A percentile compares a stretch with the other conserved stretches of the same genome.
phyloP scores from a whole-genome alignment of 805 yeast genomes.

The Cyberlindnera meyerae region DNA sequence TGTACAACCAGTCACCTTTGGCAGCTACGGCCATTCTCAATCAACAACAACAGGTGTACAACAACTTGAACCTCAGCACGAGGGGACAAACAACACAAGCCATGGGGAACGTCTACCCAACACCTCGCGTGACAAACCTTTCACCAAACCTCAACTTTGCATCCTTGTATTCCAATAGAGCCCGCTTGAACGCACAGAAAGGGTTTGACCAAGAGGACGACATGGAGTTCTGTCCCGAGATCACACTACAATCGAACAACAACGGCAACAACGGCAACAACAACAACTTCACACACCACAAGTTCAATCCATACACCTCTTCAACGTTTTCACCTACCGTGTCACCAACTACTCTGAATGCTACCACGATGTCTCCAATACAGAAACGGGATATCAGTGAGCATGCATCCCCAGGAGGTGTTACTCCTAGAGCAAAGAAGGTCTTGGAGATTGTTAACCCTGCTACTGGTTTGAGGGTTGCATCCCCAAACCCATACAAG shows the following conservation, averaged over 20 bases:
- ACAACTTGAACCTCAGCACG: slow-evolving; percentile 22
- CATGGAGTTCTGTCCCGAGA: slow-evolving; percentile 56
- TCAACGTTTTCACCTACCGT: slow-evolving; percentile 52
- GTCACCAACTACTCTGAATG: slow-evolving; percentile 32
- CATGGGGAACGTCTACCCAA: slow-evolving; percentile 13
- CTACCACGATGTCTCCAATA: slow-evolving; percentile 19
- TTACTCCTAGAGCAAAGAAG: slow-evolving; percentile 55
- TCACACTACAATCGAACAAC: no score
- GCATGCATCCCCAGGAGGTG: slow-evolving; percentile 34
- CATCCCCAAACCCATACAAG: slow-evolving; percentile 40
- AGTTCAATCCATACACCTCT: slow-evolving; percentile 66
- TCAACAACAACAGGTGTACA: slow-evolving; percentile 16
- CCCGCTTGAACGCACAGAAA: slow-evolving; percentile 53
- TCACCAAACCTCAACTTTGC: slow-evolving; percentile 25
- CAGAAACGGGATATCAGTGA: slow-evolving; percentile 16
- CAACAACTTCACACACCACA: slow-evolving; percentile 31
- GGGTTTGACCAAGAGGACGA: slow-evolving; percentile 62
- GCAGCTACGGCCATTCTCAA: slow-evolving; percentile 12
- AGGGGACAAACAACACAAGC: slow-evolving; percentile 10
- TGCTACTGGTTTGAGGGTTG: slow-evolving; percentile 51
- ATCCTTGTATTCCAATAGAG: slow-evolving; percentile 43
- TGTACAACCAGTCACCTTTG: slow-evolving; percentile 16
- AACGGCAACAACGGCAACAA: no score
- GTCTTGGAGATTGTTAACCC: slow-evolving; percentile 62
- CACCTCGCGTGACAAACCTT: slow-evolving; percentile 16